These are phyloP conservation scores for Linum tenue DNA, from an alignment of 345 rosid genomes.

Conservation along the genomic window DNA sequence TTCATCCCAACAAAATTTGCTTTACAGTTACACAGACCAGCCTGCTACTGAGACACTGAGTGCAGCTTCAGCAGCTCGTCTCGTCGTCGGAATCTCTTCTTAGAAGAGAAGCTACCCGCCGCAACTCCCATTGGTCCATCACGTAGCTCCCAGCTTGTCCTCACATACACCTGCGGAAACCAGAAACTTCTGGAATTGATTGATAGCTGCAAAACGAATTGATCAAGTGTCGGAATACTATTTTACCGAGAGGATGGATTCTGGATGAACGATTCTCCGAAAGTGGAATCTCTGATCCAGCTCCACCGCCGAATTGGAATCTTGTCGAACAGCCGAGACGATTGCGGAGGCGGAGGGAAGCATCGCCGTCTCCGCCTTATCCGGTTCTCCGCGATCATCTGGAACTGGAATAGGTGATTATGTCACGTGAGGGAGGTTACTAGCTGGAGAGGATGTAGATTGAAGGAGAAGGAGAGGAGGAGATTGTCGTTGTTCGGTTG, in stretches of 20 bases:
- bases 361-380: constrained; percentile 17
- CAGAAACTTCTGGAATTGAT: neutral
- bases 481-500: constrained; percentile 16
- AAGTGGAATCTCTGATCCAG: constrained; percentile 64
- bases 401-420: constrained; percentile 26
- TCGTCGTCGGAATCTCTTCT: constrained; percentile 38
- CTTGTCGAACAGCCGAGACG: constrained; percentile 53
- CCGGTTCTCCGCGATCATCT: constrained; percentile 17
- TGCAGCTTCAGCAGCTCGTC: constrained; percentile 72
- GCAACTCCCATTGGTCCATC: constrained; percentile 83
- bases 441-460: constrained; percentile 3
- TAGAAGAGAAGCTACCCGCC: constrained; percentile 56
- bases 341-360: constrained; percentile 73
- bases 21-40: constrained; percentile 32
- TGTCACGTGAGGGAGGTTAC: constrained; percentile 37
- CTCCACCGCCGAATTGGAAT: constrained; percentile 62
- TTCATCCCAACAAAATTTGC: too few species aligned
- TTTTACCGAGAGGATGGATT: constrained; percentile 57
- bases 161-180: constrained; percentile 54
- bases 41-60: constrained; percentile 61
- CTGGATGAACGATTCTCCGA: constrained; percentile 60
- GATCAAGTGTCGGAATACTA: constrained; percentile 7
- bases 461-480: constrained; percentile 24
- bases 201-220: neutral
- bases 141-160: constrained; percentile 92